Conservation (phyloP, 257 asterid species). For the Solanum megistacrolobum region DNA sequence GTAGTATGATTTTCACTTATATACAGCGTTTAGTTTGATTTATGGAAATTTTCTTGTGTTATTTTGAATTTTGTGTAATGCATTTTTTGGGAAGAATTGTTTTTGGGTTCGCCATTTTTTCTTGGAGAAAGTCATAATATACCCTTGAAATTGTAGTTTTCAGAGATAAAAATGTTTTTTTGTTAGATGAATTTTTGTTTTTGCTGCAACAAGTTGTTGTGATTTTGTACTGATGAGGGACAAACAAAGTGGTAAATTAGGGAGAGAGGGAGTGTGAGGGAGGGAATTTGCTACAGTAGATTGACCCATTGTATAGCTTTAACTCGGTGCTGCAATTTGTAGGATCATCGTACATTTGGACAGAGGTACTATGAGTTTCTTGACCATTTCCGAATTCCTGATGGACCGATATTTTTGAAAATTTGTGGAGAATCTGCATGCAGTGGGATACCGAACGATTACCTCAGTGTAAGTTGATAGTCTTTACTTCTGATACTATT, state of each 20-base stretch:
- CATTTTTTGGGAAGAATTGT: not conserved
- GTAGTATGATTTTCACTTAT: not conserved
- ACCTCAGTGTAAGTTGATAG: conserved; percentile 46
- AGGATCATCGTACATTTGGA: conserved; percentile 69
- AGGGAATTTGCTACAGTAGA: not conserved
- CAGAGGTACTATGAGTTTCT: conserved; percentile 89
- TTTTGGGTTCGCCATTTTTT: not conserved
- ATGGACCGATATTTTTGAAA: conserved; percentile 82
- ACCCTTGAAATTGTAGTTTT: not conserved
- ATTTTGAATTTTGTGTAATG: not conserved
- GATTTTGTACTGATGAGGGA: not conserved
- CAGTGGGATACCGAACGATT: conserved; percentile 77
- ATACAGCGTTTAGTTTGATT: not conserved
- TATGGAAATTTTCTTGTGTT: not conserved
- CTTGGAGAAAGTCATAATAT: not conserved
- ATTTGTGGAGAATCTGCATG: conserved; percentile 91
- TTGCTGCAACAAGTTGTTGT: not conserved
- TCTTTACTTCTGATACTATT: not conserved
- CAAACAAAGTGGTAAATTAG: not conserved
- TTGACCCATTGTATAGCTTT: not conserved
- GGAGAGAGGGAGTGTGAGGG: not conserved
- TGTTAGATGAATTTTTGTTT: not conserved
- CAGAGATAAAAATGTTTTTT: not conserved
- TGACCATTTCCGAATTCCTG: conserved; percentile 58
- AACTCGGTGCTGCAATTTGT: conserved; percentile 2